A percentile compares a stretch with the other conserved stretches of the same genome.
These are phyloP conservation scores for Fragosphaeria purpurea DNA, from an alignment of 2,329 filamentous ascomycete genomes.

Conservation along the genomic window DNA sequence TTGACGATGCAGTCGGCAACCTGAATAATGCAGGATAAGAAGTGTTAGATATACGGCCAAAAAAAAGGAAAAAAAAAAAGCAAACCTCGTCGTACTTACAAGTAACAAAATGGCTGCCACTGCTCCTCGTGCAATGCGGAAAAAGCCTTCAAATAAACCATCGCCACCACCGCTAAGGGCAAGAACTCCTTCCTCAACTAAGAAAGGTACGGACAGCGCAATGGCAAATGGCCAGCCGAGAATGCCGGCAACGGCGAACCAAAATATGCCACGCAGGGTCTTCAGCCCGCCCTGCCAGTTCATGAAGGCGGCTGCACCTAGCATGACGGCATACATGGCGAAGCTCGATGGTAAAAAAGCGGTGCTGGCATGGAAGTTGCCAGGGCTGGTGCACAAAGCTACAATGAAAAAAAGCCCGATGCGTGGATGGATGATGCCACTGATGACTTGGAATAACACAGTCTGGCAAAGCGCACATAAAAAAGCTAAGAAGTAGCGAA, in stretches of 20 bases:
- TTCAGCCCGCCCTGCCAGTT: constrained; percentile 73
- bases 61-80: constrained; percentile 1
- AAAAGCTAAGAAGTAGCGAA: constrained; percentile 66
- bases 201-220: constrained; percentile 69
- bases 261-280: constrained; percentile 76
- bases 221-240: constrained; percentile 93
- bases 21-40: constrained; percentile 29
- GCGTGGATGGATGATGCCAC: constrained; percentile 65
- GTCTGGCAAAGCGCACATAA: constrained; percentile 75
- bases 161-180: constrained; percentile 43
- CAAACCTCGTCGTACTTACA: constrained; percentile 35
- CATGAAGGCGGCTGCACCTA: constrained; percentile 83
- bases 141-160: constrained; percentile 48
- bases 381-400: constrained; percentile 67
- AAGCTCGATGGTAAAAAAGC: constrained; percentile 90
- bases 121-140: constrained; percentile 57
- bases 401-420: constrained; percentile 80
- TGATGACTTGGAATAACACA: constrained; percentile 67
- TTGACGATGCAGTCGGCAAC: constrained; percentile 61
- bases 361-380: constrained; percentile 85
- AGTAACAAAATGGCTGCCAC: constrained; percentile 58
- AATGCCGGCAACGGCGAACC: constrained; percentile 77
- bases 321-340: constrained; percentile 86
- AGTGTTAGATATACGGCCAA: constrained; percentile 16
- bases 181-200: constrained; percentile 60